Base-by-base conservation (phyloP, 192 early-diverging fungal genomes). In the Mortierella hygrophila region DNA sequence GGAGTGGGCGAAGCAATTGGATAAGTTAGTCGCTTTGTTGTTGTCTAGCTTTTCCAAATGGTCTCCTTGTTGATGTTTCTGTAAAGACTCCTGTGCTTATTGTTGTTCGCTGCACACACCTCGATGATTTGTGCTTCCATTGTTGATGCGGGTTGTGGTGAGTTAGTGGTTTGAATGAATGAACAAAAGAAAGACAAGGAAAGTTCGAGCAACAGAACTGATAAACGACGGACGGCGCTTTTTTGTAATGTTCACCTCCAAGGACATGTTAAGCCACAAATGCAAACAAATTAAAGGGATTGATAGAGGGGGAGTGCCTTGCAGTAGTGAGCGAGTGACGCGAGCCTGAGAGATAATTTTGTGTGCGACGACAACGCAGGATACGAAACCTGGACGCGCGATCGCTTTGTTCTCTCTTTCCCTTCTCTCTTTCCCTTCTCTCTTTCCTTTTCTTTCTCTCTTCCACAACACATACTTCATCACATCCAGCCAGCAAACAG, bases 91-190 rank as follows among this genome's bases (percentile, higher is more conserved):
- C 73, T 74, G 73, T 55, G 21, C 44, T 46, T 13, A 13, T 46
- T 46, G 11, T 46, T 46, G 11, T 46, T 46, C 3, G 44, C 1
- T 15, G 44, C 32, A 72, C 68, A 37, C 65, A 81, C 83, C 75
- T 86, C 83, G 41, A 73, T 71, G 42, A 86, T 80, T 77, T 86
- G 83, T 32, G 83, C 69, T 72, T 76, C 83, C 83, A 86, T 86
- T 70, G 63, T 69, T 40, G 16, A 35, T 26, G 52, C 32, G 47
- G 70, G 70, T 74, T 40, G 16, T 32, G 41, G 37, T 35, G 41
- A 20, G 18, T 18, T 38, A 35, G 46, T 72, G 70, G 38, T 68
- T 52, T 55, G 72, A 42, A 68, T 42, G 54, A 35, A 63, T 49
- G 72, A 76, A 72, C 15, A 63, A 54, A 29, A 32, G 10, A 70